These are phyloP conservation scores for Echeveria elegans DNA, from an alignment of 164 flowering plant species.

Conservation along the genomic window DNA sequence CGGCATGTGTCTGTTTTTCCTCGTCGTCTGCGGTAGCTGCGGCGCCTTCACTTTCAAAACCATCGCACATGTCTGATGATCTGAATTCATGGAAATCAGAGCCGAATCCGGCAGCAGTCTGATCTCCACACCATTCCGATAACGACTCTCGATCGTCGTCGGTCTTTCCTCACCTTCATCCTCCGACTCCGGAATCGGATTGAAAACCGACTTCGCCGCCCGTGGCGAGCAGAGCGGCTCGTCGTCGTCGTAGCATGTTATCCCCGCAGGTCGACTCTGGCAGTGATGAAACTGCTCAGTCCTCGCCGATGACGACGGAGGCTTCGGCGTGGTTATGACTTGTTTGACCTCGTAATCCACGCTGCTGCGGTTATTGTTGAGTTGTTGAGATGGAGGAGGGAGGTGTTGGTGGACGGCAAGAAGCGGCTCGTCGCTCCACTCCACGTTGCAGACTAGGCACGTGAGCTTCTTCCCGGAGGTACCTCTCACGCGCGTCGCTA, in stretches of 20 bases:
- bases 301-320: background rate
- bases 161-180: constrained; percentile 45
- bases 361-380: background rate
- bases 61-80: constrained; percentile 58
- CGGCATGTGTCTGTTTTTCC: constrained; percentile 14
- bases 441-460: constrained; percentile 70
- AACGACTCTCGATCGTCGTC: constrained; percentile 26
- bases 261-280: constrained; percentile 9
- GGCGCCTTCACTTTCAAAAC: constrained; percentile 69
- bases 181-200: constrained; percentile 38
- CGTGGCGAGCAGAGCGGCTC: constrained; percentile 60
- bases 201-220: constrained; percentile 35
- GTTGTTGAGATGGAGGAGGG: background rate
- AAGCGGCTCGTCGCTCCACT: constrained; percentile 78
- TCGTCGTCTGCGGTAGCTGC: constrained; percentile 19
- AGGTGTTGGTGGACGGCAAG: constrained; percentile 46
- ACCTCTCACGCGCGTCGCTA: constrained; percentile 55
- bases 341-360: background rate
- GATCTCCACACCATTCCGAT: constrained; percentile 33
- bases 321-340: background rate
- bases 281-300: constrained; percentile 1
- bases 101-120: constrained; percentile 55
- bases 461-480: constrained; percentile 38
- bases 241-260: constrained; percentile 58
- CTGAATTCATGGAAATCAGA: constrained; percentile 37